Percentiles rank a stretch among this genome's conserved stretches.
Evolutionary conservation across 2,329 filamentous ascomycete genomes (phyloP).

Genomic region (Aspergillus fumigatus): DNA sequence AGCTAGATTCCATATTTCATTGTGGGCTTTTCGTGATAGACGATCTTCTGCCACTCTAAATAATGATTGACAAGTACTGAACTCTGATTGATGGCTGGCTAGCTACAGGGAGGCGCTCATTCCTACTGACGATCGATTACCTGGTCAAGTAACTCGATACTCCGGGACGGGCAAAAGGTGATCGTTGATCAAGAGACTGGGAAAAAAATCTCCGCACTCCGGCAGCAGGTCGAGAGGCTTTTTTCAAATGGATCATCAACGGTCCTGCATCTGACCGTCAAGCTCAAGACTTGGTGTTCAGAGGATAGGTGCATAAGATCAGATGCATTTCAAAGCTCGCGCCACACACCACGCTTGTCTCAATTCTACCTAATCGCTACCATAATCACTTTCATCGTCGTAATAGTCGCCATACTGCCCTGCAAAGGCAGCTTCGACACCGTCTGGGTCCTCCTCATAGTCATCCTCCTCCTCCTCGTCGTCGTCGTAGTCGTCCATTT

Average conservation of each 20-base stretch:
- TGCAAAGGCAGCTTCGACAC: conserved; percentile 34
- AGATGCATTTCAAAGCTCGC: too few relatives aligned
- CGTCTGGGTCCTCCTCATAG: conserved; percentile 28
- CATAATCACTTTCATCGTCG: conserved; percentile 32
- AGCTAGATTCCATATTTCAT: not conserved
- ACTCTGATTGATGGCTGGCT: not conserved
- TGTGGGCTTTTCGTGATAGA: not conserved
- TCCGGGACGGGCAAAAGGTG: not conserved
- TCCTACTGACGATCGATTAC: not conserved
- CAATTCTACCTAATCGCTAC: conserved; percentile 21
- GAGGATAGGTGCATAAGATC: not conserved
- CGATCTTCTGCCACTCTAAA: not conserved
- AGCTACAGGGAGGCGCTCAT: not conserved
- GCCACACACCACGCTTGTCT: not conserved
- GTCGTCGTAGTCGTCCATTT: conserved; percentile 28
- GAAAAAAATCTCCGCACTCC: not conserved
- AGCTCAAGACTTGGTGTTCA: not conserved
- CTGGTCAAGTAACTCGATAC: not conserved
- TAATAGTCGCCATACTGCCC: conserved; percentile 32
- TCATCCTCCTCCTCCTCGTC: conserved; percentile 35
- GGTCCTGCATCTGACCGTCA: not conserved
- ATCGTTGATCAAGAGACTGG: not conserved
- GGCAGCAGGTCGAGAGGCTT: not conserved
- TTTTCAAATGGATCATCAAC: not conserved
- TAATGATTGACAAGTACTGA: not conserved